These are phyloP conservation scores for Syzygium oleosum DNA, from an alignment of 345 rosid species.

Conservation along the genomic window DNA sequence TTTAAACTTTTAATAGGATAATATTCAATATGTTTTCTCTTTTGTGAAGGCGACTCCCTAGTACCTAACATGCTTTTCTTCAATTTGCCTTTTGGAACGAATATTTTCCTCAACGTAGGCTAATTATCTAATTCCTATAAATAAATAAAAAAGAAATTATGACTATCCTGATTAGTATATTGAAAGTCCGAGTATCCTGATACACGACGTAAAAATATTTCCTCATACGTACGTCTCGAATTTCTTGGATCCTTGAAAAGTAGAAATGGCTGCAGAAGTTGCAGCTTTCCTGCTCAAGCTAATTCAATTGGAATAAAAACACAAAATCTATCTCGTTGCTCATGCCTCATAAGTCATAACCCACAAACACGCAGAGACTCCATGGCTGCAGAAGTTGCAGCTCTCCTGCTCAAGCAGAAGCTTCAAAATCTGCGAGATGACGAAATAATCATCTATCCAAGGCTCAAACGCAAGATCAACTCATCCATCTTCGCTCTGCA, in stretches of 20 bases:
- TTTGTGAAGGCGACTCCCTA: not conserved
- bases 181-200: not conserved
- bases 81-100: not conserved
- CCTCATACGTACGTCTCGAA: not conserved
- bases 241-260: not conserved
- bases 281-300: not conserved
- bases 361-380: not conserved
- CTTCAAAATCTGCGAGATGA: not conserved
- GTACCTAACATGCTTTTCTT: not conserved
- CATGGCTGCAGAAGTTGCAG: not conserved
- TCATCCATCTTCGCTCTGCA: not conserved
- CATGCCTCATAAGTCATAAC: not conserved
- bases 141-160: too few species aligned
- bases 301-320: not conserved
- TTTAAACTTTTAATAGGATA: too few species aligned
- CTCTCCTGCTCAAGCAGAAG: not conserved
- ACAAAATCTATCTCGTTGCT: not conserved
- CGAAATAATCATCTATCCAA: not conserved
- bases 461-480: not conserved
- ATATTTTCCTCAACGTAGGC: not conserved
- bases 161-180: not conserved
- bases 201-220: not conserved
- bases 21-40: too few species aligned
- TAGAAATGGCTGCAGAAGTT: not conserved
- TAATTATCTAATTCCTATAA: not conserved